phyloP scores from a whole-genome alignment of 352 stramenopile species.

The Pythium inflatum region DNA sequence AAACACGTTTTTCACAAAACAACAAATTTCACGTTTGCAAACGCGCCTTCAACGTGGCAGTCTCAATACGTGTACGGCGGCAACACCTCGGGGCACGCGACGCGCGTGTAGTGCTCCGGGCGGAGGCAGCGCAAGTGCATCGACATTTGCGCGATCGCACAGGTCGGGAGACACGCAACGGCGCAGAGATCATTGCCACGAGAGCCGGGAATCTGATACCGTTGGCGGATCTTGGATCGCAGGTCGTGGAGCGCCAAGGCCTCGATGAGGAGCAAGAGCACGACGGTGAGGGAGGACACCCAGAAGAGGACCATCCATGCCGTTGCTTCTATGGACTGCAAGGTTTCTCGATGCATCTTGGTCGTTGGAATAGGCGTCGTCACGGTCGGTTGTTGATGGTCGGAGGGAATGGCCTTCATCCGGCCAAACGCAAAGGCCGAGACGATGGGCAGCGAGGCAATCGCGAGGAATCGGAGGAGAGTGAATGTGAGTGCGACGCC shows the following conservation, averaged over 20 bases:
- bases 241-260: constrained; percentile 15
- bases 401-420: neutral
- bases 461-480: neutral
- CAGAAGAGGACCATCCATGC: constrained; percentile 16
- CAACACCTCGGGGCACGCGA: constrained; percentile 39
- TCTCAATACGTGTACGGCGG: constrained; percentile 31
- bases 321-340: neutral
- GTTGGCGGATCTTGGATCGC: constrained; percentile 35
- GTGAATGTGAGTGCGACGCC: neutral
- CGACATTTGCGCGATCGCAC: constrained; percentile 42
- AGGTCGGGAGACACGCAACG: constrained; percentile 31
- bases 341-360: too few relatives aligned
- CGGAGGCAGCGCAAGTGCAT: constrained; percentile 39
- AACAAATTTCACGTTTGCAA: constrained; percentile 1
- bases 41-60: neutral
- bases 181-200: constrained; percentile 19
- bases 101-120: constrained; percentile 80
- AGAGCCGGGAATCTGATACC: constrained; percentile 39
- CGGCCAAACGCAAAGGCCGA: neutral
- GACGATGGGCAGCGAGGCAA: neutral
- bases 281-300: neutral
- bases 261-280: neutral
- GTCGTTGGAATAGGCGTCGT: too few relatives aligned
- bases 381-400: too few relatives aligned
- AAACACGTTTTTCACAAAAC: neutral